These are phyloP conservation scores for Teratosphaeriaceae sp. DNA, from an alignment of 2,329 filamentous ascomycete genomes.

Conservation along the genomic window DNA sequence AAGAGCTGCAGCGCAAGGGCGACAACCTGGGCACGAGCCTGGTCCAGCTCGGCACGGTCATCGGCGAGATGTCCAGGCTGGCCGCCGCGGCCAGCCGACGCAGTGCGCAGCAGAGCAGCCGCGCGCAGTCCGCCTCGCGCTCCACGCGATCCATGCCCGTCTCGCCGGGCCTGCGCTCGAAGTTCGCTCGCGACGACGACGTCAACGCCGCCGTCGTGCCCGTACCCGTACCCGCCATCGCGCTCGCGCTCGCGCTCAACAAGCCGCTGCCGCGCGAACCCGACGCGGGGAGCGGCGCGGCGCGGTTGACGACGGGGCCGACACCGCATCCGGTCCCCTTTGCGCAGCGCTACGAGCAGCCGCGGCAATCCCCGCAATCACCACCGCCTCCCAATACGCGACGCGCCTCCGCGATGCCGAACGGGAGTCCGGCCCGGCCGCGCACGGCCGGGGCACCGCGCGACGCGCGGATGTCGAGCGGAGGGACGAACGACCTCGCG, in stretches of 20 bases:
- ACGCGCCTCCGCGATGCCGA: constrained; percentile 1
- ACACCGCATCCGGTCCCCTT: constrained; percentile 11
- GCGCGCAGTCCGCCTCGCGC: constrained; percentile 8
- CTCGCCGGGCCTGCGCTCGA: constrained; percentile 13
- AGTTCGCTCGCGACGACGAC: constrained; percentile 11
- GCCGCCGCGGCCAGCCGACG: constrained; percentile 77
- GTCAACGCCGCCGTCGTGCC: too few species aligned
- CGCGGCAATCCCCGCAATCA: constrained; percentile 6
- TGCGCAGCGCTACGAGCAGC: constrained; percentile 11
- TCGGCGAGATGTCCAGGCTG: constrained; percentile 78
- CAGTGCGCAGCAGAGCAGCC: constrained; percentile 36
- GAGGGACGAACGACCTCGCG: constrained; percentile 17
- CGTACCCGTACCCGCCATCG: not conserved
- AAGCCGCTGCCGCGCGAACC: constrained; percentile 23
- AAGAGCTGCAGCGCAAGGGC: constrained; percentile 66
- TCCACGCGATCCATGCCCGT: not conserved
- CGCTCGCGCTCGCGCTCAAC: constrained; percentile 10
- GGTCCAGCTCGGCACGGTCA: constrained; percentile 65
- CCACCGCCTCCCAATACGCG: not conserved
- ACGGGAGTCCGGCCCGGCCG: constrained; percentile 7
- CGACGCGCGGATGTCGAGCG: constrained; percentile 5
- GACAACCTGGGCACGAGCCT: constrained; percentile 63
- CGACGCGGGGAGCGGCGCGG: too few species aligned
- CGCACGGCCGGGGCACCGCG: constrained; percentile 11
- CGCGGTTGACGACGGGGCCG: constrained; percentile 8